Evolutionary conservation across 495 filamentous ascomycete genomes (phyloP), one percentile per base, ranked within the genome.

Genomic region (Penicillium argentinense): DNA sequence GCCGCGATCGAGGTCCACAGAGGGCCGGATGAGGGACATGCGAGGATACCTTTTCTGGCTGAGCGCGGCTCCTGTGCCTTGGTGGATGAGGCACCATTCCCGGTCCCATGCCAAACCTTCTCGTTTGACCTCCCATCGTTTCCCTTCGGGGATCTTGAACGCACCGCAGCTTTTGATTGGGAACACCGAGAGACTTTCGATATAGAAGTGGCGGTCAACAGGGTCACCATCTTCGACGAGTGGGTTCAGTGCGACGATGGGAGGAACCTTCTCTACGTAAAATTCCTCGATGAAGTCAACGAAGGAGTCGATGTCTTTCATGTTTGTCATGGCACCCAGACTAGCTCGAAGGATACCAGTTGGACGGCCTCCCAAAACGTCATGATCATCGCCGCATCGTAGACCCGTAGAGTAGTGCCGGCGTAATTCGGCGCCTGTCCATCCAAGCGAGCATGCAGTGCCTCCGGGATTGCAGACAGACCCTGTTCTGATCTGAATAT

Each of bases 391-490:
- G 12, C 86, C 88, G 55, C 88, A 91, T 12, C 88, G 77, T 56
- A 90, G 79, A 0, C 92, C 92, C 2, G 85, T 79, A 1, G 81
- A 86, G 59, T 89, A 96, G 54, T 93, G 90, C 36, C 76, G 75
- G 51, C 78, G 83, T 72, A 96, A 84, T 62, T 96, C 89, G 75
- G 82, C 82, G 3, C 86, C 81, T 39, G 82, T 76, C 45, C 95
- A 77, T 1, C 76, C 74, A 14, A 96, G 76, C 22, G 77, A 78
- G 0, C 67, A 57, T 13, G 90, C 83, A 36, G 95, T 80, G 9
- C 92, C 90, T 6, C 91, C 92, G 0, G 92, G 92, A 52, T 96
- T 96, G 69, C 92, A 97, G 25, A 95, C 75, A 0, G 89, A 87
- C 6, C 92, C 92, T 5, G 88, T 91, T 3, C 92, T 76, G 7